Evolutionary conservation across 2,329 filamentous ascomycete genomes (phyloP), one percentile per base, ranked within the genome.

Genomic region (Bipolaris bicolor): DNA sequence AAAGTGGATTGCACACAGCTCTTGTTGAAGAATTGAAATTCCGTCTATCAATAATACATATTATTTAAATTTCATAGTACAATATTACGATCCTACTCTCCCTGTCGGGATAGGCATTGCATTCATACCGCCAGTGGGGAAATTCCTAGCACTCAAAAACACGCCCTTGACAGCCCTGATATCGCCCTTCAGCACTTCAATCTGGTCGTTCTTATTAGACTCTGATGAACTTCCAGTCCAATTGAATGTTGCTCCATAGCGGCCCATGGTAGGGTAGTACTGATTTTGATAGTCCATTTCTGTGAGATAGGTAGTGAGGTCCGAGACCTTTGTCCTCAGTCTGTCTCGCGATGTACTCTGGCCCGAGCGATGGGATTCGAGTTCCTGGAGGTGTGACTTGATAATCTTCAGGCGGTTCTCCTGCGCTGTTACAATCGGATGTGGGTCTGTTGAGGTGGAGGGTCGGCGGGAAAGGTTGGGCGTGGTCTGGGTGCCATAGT

Each of bases 141-240:
- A 94, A 67, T 86, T 90, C 68, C 89, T 85, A 4, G 90, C 85
- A 68, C 87, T 91, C 54, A 96, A 76, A 64, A 95, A 79, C 10
- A 91, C 85, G 1, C 91, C 91, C 79, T 96, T 96, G 40, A 95
- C 85, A 55, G 89, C 84, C 62, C 91, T 81, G 49, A 96, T 93
- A 60, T 89, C 90, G 62, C 86, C 86, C 77, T 90, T 90, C 18
- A 90, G 82, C 70, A 85, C 86, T 61, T 86, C 86, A 66, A 92
- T 87, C 76, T 90, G 89, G 75, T 94, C 90, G 24, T 83, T 80
- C 63, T 83, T 60, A 87, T 83, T 60, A 87, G 83, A 29, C 84
- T 53, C 18, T 22, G 20, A 16, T 83, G 66, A 86, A 5, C 71
- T 71, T 41, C 62, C 67, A 33, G 62, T 55, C 40, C 67, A 67